Evolutionary conservation across 768 basidiomycete genomes (phyloP).

Genomic region (Tylopilus sp.): DNA sequence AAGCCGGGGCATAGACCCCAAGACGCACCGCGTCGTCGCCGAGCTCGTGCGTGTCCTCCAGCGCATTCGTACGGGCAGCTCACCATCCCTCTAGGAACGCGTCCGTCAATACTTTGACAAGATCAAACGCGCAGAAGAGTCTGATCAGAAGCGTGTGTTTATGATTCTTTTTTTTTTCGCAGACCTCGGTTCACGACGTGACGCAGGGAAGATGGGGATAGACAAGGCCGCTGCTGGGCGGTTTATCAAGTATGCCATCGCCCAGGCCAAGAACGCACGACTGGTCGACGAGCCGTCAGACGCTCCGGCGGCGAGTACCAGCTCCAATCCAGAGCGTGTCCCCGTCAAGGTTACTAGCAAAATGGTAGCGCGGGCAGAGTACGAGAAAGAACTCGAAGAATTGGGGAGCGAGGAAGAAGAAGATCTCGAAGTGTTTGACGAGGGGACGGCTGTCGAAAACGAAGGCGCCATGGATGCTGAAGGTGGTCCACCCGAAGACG

Average conservation of each 20-base stretch:
- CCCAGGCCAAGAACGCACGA: conserved; percentile 46
- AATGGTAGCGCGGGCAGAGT: conserved; percentile 67
- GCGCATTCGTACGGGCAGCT: too few relatives aligned
- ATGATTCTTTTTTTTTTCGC: not conserved
- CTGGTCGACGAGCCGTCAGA: conserved; percentile 34
- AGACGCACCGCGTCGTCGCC: conserved; percentile 68
- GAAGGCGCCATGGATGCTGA: conserved; percentile 7
- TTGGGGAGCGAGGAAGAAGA: conserved; percentile 41
- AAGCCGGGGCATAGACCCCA: conserved; percentile 75
- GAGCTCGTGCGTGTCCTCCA: conserved; percentile 40
- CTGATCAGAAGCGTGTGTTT: conserved; percentile 42
- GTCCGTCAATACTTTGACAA: conserved; percentile 81
- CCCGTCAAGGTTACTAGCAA: conserved; percentile 64
- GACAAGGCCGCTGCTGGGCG: conserved; percentile 79
- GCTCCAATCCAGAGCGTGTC: conserved; percentile 27
- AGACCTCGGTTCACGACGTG: not conserved
- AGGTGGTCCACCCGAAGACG: conserved; percentile 2
- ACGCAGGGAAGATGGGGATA: conserved; percentile 44
- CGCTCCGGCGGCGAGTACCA: conserved; percentile 9
- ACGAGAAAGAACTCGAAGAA: conserved; percentile 54
- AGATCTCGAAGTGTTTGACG: conserved; percentile 37
- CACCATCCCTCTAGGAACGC: conserved; percentile 49
- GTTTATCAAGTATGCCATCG: conserved; percentile 82
- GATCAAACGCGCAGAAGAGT: conserved; percentile 70
- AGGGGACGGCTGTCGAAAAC: conserved; percentile 9